Evolutionary conservation across 192 early-diverging fungal genomes (phyloP), one percentile per base, ranked within the genome.

Genomic region (Rhizophlyctis rosea): DNA sequence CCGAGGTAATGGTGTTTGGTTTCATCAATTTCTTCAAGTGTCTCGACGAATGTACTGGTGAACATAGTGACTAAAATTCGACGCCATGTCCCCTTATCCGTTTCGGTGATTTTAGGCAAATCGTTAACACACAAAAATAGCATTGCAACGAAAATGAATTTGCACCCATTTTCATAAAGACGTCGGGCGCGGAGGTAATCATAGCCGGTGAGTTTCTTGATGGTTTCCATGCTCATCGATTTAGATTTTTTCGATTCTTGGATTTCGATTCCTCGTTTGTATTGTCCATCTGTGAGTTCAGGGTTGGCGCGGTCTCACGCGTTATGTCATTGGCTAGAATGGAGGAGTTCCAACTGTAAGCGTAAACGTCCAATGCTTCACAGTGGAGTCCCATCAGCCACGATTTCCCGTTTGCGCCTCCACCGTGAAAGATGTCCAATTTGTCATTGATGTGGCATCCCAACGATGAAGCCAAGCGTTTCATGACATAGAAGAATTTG

Each of bases 191-290:
- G 24, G 27, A 57, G 13, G 5, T 7, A 14, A 35, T 57, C 56
- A 24, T 35, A 29, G 13, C 56, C 56, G 13, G 56, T 57, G 13
- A 57, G 56, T 35, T 57, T 57, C 24, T 57, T 57, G 31, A 57
- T 14, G 34, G 7, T 57, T 33, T 57, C 56, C 34, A 34, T 57
- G 31, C 34, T 57, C 29, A 57, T 24, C 13, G 27, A 5, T 16
- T 29, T 34, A 5, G 27, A 14, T 34, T 57, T 29, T 33, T 57
- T 57, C 13, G 5, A 9, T 35, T 57, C 56, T 34, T 57, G 56
- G n/a, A n/a, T 57, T 7, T 57, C 28, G 24, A 57, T 57, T 24
- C 27, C 27, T 16, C 56, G 56, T 35, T 34, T 57, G 31, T 57
- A 16, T 34, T 57, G 27, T 14, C 56, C 56, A 28, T 57, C 56